Conservation (phyloP, 305 asterid species). For the Stenogyne calaminthoides region DNA sequence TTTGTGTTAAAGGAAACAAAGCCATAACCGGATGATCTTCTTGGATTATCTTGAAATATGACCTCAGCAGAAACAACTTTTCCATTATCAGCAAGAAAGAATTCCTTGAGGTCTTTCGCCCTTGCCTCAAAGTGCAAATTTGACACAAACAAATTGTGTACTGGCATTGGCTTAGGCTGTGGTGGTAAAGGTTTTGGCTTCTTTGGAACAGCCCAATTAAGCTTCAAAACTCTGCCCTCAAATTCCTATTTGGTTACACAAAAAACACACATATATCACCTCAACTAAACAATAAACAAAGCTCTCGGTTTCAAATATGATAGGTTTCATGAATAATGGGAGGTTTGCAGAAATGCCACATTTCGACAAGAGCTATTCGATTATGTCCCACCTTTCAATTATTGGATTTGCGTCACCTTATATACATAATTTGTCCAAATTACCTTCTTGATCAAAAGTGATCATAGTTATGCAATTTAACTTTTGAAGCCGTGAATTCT, state of each 20-base stretch:
- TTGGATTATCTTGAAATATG: constrained; percentile 58
- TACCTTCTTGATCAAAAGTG: background rate
- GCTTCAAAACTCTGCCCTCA: constrained; percentile 76
- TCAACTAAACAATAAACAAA: background rate
- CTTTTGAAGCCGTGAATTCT: too few species aligned
- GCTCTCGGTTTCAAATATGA: background rate
- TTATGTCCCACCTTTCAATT: background rate
- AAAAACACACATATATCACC: background rate
- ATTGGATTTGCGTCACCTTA: background rate
- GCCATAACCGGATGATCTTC: constrained; percentile 86
- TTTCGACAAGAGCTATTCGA: background rate
- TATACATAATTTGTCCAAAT: background rate
- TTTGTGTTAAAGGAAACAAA: constrained; percentile 81
- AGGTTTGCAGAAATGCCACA: background rate
- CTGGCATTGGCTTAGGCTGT: constrained; percentile 53
- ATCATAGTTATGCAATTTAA: too few species aligned
- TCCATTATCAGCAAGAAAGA: constrained; percentile 60
- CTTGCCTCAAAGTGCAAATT: constrained; percentile 73
- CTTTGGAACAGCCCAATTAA: constrained; percentile 78
- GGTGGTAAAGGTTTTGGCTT: constrained; percentile 45
- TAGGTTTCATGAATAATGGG: background rate
- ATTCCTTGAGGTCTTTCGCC: constrained; percentile 72
- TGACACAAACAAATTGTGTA: constrained; percentile 77
- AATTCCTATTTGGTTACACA: constrained; percentile 46
- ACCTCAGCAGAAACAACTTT: constrained; percentile 86